A percentile compares a stretch with the other conserved stretches of the same genome.
These are phyloP conservation scores for Dothistroma pini DNA, from an alignment of 2,329 filamentous ascomycete genomes.

Conservation along the genomic window DNA sequence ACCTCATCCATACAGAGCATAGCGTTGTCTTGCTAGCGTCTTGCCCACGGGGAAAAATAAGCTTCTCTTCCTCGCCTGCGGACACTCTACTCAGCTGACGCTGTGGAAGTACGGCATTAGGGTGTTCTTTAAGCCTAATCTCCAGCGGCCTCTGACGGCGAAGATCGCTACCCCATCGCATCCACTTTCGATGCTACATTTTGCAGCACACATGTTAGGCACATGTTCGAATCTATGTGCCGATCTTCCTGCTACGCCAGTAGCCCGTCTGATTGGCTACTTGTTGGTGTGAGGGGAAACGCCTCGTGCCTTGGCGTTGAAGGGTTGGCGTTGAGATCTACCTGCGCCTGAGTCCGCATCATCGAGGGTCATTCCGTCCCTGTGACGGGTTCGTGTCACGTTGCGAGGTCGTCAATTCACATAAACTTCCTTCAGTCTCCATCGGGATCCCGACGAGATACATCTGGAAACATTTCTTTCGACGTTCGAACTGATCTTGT, in stretches of 20 bases:
- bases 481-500: background rate
- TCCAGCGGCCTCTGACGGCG: background rate
- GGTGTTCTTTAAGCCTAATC: background rate
- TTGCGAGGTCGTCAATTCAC: background rate
- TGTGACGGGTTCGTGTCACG: background rate
- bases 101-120: background rate
- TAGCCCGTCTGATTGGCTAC: background rate
- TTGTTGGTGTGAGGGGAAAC: background rate
- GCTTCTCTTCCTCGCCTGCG: background rate
- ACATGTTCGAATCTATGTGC: background rate
- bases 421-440: background rate
- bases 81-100: background rate
- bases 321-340: background rate
- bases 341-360: background rate
- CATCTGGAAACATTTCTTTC: background rate
- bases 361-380: background rate
- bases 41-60: background rate
- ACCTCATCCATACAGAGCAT: background rate
- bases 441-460: background rate
- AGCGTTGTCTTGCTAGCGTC: background rate
- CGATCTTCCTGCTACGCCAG: background rate
- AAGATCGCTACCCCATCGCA: background rate
- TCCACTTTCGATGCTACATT: conserved; percentile 3
- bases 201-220: background rate
- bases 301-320: background rate